Conservation (phyloP, 1,139 yeast genomes). For the Candida neerlandica region DNA sequence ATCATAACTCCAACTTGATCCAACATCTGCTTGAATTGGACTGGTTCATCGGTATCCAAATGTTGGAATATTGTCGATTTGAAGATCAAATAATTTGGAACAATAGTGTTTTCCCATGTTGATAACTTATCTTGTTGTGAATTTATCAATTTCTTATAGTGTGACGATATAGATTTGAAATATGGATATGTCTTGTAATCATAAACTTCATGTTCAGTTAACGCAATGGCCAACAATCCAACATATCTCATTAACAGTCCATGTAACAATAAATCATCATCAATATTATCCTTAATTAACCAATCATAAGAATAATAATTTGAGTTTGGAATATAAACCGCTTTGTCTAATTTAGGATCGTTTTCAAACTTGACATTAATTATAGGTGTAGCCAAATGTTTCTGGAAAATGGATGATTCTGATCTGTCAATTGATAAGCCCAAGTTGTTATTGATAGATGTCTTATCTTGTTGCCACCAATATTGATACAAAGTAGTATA, state of each 20-base stretch:
- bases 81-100: slow-evolving; percentile 25
- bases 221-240: slow-evolving; percentile 39
- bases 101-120: slow-evolving; percentile 26
- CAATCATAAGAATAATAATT: slow-evolving; percentile 39
- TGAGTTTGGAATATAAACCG: slow-evolving; percentile 39
- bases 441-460: slow-evolving; percentile 33
- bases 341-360: slow-evolving; percentile 30
- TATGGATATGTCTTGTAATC: slow-evolving; percentile 31
- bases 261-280: slow-evolving; percentile 34
- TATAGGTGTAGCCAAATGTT: slow-evolving; percentile 34
- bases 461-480: slow-evolving; percentile 41
- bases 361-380: slow-evolving; percentile 40
- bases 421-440: slow-evolving; percentile 28
- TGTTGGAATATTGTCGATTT: slow-evolving; percentile 27
- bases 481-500: slow-evolving; percentile 36
- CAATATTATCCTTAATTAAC: slow-evolving; percentile 32
- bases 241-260: slow-evolving; percentile 41
- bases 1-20: slow-evolving; percentile 20
- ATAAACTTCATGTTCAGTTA: slow-evolving; percentile 48
- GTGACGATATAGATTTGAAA: slow-evolving; percentile 21
- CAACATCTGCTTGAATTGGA: slow-evolving; percentile 24
- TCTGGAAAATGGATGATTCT: slow-evolving; percentile 39
- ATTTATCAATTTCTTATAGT: slow-evolving; percentile 21
- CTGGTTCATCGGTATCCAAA: slow-evolving; percentile 19
- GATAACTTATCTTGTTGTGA: slow-evolving; percentile 17